Conservation (phyloP, 768 basidiomycete genomes). For the Hygrophorus russula region DNA sequence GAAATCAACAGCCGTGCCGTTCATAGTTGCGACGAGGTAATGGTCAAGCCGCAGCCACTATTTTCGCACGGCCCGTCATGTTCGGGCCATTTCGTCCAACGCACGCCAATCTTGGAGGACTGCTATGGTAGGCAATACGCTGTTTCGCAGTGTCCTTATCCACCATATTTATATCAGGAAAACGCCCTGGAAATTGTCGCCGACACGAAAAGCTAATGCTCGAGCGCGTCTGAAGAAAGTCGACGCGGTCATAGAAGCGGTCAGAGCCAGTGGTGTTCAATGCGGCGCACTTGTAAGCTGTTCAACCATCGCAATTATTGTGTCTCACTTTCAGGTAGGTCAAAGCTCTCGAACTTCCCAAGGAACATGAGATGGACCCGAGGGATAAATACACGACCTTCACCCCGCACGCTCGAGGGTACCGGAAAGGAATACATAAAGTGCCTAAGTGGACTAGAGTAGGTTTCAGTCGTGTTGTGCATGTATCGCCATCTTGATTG, state of each 20-base stretch:
- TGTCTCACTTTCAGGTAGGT: slow-evolving; percentile 27
- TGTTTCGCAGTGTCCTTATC: not conserved
- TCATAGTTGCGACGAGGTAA: slow-evolving; percentile 28
- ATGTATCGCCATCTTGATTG: slow-evolving; percentile 3
- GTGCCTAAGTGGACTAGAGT: slow-evolving; percentile 97
- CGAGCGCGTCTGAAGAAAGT: slow-evolving; percentile 84
- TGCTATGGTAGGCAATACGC: slow-evolving; percentile 59
- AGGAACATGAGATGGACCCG: slow-evolving; percentile 86
- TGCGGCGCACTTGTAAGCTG: slow-evolving; percentile 49
- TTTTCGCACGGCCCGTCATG: slow-evolving; percentile 32
- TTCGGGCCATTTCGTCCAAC: slow-evolving; percentile 79
- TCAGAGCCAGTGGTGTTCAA: slow-evolving; percentile 71
- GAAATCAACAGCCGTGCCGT: slow-evolving; percentile 27
- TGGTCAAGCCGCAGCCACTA: slow-evolving; percentile 1
- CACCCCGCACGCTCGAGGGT: slow-evolving; percentile 54
- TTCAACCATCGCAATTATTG: not conserved
- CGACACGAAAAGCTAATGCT: slow-evolving; percentile 87
- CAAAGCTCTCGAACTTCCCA: slow-evolving; percentile 74
- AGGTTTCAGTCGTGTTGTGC: slow-evolving; percentile 14
- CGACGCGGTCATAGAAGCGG: slow-evolving; percentile 85
- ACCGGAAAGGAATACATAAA: slow-evolving; percentile 92
- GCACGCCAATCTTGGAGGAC: slow-evolving; percentile 56
- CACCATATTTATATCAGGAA: slow-evolving; percentile 47
- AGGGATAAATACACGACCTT: slow-evolving; percentile 96
- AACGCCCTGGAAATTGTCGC: slow-evolving; percentile 85